Conservation (phyloP, 352 stramenopile genomes). For the Aphanomyces invadans region DNA sequence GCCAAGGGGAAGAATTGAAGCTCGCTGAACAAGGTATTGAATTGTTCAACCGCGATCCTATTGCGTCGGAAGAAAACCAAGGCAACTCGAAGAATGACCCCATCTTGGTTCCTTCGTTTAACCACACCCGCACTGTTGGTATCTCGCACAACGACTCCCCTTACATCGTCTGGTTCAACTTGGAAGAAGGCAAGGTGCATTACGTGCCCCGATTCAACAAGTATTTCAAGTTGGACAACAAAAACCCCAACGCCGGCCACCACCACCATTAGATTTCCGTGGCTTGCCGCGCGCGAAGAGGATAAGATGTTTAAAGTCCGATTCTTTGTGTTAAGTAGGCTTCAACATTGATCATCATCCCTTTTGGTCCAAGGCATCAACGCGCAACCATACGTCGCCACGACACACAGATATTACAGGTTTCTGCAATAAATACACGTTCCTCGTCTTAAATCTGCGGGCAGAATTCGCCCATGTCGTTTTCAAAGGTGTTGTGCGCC, state of each 20-base stretch:
- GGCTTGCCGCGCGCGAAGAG: neutral
- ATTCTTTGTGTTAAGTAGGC: constrained; percentile 8
- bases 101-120: constrained; percentile 79
- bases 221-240: constrained; percentile 88
- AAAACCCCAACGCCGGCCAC: constrained; percentile 19
- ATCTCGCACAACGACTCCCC: constrained; percentile 85
- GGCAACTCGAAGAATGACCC: constrained; percentile 85
- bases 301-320: neutral
- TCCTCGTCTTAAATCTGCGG: neutral
- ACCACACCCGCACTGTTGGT: constrained; percentile 58
- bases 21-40: constrained; percentile 54
- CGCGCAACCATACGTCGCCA: no score
- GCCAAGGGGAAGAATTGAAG: constrained; percentile 68
- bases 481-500: neutral
- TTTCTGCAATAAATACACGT: constrained; percentile 24
- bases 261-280: constrained; percentile 23
- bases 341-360: constrained; percentile 14
- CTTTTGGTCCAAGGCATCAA: no score
- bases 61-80: constrained; percentile 79
- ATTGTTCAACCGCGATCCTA: constrained; percentile 76
- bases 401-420: constrained; percentile 1
- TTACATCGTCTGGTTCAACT: constrained; percentile 84
- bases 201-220: constrained; percentile 82
- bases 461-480: neutral
- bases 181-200: constrained; percentile 81